Percentiles rank a stretch among this genome's conserved stretches.
phyloP scores from a whole-genome alignment of 768 basidiomycete genomes.

The Amanita phalloides region DNA sequence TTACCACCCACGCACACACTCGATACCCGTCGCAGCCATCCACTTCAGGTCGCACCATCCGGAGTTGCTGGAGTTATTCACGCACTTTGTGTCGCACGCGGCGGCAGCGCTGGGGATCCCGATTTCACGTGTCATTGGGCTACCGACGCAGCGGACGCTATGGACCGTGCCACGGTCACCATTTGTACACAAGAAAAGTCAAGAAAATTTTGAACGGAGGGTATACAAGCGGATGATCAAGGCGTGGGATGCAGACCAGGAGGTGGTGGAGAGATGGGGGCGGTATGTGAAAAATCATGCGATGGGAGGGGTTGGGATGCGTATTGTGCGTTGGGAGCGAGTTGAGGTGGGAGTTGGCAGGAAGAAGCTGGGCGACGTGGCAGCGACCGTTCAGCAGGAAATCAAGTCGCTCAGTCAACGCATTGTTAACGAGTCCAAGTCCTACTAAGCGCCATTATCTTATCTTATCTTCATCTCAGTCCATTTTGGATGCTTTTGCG shows the following conservation, averaged over 20 bases:
- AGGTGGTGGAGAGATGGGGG: slow-evolving; percentile 73
- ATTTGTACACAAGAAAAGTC: slow-evolving; percentile 87
- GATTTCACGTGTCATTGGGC: slow-evolving; percentile 44
- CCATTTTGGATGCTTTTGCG: slow-evolving; percentile 10
- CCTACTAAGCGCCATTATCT: background rate
- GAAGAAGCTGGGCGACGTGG: slow-evolving; percentile 13
- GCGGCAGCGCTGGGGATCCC: slow-evolving; percentile 83
- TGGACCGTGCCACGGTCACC: slow-evolving; percentile 84
- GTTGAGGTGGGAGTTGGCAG: slow-evolving; percentile 38
- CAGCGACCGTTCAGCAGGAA: background rate
- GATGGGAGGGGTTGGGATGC: slow-evolving; percentile 81
- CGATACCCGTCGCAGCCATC: slow-evolving; percentile 69
- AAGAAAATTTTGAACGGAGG: slow-evolving; percentile 89
- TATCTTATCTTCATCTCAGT: slow-evolving; percentile 9
- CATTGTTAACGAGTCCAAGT: background rate
- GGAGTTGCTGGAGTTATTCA: slow-evolving; percentile 62
- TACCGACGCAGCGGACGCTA: slow-evolving; percentile 67
- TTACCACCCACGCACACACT: slow-evolving; percentile 51
- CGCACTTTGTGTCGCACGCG: slow-evolving; percentile 75
- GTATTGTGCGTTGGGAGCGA: slow-evolving; percentile 69
- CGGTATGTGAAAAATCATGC: slow-evolving; percentile 66
- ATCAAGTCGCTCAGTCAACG: too few species aligned
- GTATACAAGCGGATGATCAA: slow-evolving; percentile 82
- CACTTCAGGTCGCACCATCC: slow-evolving; percentile 75
- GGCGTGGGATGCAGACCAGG: slow-evolving; percentile 79